Conservation (phyloP, 2,329 filamentous ascomycete species). For the Phyllosticta paracitricarpa region DNA sequence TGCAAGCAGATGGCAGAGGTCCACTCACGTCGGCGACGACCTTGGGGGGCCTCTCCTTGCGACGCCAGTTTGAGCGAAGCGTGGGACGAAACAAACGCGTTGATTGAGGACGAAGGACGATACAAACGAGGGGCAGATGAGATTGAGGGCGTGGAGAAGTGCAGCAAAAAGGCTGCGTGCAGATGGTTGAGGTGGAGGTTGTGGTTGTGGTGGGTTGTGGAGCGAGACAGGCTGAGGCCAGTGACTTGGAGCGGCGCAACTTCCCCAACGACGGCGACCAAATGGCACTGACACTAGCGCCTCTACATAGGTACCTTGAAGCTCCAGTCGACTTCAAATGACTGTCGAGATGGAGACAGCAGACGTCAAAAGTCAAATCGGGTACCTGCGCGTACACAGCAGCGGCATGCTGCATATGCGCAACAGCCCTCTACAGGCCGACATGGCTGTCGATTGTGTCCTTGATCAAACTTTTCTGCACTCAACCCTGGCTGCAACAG, state of each 20-base stretch:
- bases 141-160: background rate
- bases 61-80: slow-evolving; percentile 2
- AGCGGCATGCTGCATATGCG: background rate
- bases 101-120: background rate
- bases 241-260: background rate
- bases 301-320: background rate
- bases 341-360: background rate
- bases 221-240: background rate
- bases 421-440: background rate
- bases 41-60: background rate
- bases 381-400: background rate
- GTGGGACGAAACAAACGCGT: background rate
- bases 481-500: background rate
- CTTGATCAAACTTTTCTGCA: background rate
- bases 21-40: slow-evolving; percentile 9
- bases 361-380: background rate
- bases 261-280: background rate
- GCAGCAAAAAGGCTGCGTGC: background rate
- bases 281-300: background rate
- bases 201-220: background rate
- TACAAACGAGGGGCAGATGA: background rate
- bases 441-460: background rate
- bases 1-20: background rate
- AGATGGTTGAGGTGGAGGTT: background rate
- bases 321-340: background rate